These are phyloP conservation scores for Penicillium brevicompactum DNA, from an alignment of 2,329 filamentous ascomycete species.

Conservation along the genomic window DNA sequence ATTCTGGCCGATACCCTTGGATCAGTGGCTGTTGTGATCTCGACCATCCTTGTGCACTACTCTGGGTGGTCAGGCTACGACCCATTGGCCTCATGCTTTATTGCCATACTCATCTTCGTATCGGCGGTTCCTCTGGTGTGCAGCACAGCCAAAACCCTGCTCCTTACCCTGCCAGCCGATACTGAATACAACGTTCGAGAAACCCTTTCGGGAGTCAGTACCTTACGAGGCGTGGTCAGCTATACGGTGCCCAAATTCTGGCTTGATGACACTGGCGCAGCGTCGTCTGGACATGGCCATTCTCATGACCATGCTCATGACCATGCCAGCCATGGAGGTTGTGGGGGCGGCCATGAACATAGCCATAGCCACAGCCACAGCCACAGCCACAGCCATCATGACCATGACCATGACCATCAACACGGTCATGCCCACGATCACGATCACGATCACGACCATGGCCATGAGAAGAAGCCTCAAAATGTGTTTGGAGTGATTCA, in stretches of 20 bases:
- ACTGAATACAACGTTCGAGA: constrained; percentile 87
- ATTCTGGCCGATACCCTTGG: constrained; percentile 93
- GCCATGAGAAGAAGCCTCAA: constrained; percentile 26
- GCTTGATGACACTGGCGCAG: constrained; percentile 69
- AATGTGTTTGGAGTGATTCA: constrained; percentile 80
- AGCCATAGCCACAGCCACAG: constrained; percentile 34
- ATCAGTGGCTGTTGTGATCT: constrained; percentile 90
- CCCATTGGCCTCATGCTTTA: constrained; percentile 88
- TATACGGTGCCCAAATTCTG: constrained; percentile 91
- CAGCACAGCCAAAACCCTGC: constrained; percentile 77
- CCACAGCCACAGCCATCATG: constrained; percentile 31
- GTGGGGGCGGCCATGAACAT: constrained; percentile 33
- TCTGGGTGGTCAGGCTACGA: constrained; percentile 94
- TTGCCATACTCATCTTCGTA: constrained; percentile 89
- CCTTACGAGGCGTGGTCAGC: constrained; percentile 78
- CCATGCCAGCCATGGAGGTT: constrained; percentile 30
- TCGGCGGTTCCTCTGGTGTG: constrained; percentile 86
- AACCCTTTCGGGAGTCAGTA: constrained; percentile 78
- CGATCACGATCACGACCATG: constrained; percentile 34
- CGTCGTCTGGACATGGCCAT: constrained; percentile 42
- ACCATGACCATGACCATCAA: constrained; percentile 36
- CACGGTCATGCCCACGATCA: constrained; percentile 34
- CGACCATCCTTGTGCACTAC: constrained; percentile 82
- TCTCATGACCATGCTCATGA: constrained; percentile 38
- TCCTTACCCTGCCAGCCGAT: constrained; percentile 82